Conservation (phyloP, 1,284 basidiomycete species). For the Trichosporon sp. region DNA sequence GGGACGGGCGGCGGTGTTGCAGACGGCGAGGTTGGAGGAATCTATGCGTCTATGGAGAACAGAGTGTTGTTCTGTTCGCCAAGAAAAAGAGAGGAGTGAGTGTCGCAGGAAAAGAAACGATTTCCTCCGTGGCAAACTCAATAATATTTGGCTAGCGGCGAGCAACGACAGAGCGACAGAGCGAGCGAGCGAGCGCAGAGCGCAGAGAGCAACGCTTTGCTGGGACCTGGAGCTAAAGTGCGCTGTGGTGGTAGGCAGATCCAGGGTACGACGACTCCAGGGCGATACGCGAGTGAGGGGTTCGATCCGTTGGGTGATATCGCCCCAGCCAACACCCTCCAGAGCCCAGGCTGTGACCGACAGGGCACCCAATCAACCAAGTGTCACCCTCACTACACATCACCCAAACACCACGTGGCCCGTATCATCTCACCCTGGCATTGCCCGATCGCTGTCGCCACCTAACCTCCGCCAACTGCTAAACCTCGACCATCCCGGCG, state of each 20-base stretch:
- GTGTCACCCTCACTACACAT: background rate
- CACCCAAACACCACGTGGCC: background rate
- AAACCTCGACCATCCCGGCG: too few relatives aligned
- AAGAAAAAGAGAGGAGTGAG: background rate
- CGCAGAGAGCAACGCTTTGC: too few relatives aligned
- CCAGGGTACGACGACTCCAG: background rate
- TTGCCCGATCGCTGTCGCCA: background rate
- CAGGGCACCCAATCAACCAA: background rate
- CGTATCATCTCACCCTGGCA: background rate
- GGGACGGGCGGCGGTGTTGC: background rate
- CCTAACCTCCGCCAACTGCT: too few relatives aligned
- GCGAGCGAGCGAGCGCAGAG: too few relatives aligned
- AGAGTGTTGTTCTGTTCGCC: background rate
- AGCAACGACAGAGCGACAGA: background rate
- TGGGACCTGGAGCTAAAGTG: background rate
- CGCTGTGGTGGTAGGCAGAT: background rate
- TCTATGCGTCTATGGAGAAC: background rate
- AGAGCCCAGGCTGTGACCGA: background rate
- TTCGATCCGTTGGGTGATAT: background rate
- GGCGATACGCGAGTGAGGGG: background rate
- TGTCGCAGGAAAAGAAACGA: background rate
- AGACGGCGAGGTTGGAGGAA: background rate
- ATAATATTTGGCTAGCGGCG: background rate
- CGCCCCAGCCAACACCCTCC: background rate
- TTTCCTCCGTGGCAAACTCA: background rate